Evolutionary conservation across 2,329 filamentous ascomycete genomes (phyloP).

Genomic region (Pseudogymnoascus sp.): DNA sequence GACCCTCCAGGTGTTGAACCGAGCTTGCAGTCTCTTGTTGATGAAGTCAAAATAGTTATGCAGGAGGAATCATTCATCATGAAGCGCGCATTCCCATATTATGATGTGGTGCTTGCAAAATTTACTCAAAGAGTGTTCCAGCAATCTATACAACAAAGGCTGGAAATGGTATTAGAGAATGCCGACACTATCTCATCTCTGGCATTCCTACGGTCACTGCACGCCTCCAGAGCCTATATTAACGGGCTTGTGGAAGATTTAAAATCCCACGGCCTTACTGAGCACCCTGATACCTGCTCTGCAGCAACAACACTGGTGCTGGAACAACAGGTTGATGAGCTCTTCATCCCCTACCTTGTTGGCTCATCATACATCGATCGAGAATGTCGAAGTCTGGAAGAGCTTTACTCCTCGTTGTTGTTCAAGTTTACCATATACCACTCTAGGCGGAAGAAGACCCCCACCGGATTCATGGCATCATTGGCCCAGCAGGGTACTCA

Average conservation of each 20-base stretch:
- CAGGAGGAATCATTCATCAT: slow-evolving; percentile 97
- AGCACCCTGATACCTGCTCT: slow-evolving; percentile 87
- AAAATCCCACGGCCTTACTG: slow-evolving; percentile 88
- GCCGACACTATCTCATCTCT: slow-evolving; percentile 85
- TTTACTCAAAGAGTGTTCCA: slow-evolving; percentile 96
- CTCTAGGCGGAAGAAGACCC: slow-evolving; percentile 76
- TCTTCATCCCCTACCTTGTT: slow-evolving; percentile 65
- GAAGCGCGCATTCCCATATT: slow-evolving; percentile 90
- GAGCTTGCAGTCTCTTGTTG: slow-evolving; percentile 82
- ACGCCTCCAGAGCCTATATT: slow-evolving; percentile 86
- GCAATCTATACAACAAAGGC: slow-evolving; percentile 90
- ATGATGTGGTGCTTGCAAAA: slow-evolving; percentile 85
- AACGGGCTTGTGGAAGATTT: slow-evolving; percentile 82
- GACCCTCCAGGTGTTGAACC: slow-evolving; percentile 88
- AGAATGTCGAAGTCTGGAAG: slow-evolving; percentile 64
- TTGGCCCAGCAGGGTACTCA: slow-evolving; percentile 86
- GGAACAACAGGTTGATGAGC: slow-evolving; percentile 68
- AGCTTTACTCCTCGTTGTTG: slow-evolving; percentile 80
- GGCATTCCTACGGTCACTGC: slow-evolving; percentile 82
- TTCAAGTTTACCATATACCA: slow-evolving; percentile 98
- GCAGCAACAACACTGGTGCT: slow-evolving; percentile 73
- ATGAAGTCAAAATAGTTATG: slow-evolving; percentile 91
- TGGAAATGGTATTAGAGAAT: slow-evolving; percentile 94
- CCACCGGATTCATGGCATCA: slow-evolving; percentile 87
- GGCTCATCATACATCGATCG: slow-evolving; percentile 65